Percentiles rank a stretch among this genome's conserved stretches.
Conservation (phyloP, 495 filamentous ascomycete species). For the Chaetomidium leptoderma region DNA sequence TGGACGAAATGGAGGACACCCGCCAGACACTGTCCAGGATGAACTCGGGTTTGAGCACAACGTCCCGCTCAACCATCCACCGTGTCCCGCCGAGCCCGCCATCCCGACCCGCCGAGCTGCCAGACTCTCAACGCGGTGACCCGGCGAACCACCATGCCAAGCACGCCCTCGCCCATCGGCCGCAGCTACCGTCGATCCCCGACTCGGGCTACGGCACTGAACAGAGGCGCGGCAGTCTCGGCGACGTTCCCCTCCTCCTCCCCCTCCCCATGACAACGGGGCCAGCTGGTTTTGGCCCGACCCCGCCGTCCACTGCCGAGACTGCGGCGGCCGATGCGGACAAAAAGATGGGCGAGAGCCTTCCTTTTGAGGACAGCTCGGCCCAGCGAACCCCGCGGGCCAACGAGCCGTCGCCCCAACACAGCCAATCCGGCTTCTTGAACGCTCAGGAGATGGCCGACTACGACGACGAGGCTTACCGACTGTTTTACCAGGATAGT, state of each 20-base stretch:
- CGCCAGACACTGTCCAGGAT: slow-evolving; percentile 26
- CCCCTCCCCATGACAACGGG: not conserved
- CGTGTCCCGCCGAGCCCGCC: slow-evolving; percentile 31
- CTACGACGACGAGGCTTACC: not conserved
- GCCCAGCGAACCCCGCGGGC: not conserved
- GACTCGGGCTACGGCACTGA: slow-evolving; percentile 32
- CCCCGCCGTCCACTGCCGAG: not conserved
- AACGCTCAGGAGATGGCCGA: slow-evolving; percentile 2
- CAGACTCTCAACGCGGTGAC: not conserved
- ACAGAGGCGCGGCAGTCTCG: slow-evolving; percentile 23
- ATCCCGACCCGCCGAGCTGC: slow-evolving; percentile 7
- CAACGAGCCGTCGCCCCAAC: not conserved
- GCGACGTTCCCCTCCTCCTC: slow-evolving; percentile 2
- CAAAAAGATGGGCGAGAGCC: not conserved
- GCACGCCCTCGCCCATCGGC: slow-evolving; percentile 3
- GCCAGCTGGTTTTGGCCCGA: too few relatives aligned
- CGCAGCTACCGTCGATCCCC: slow-evolving; percentile 19
- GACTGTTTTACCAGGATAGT: not conserved
- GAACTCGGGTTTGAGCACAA: slow-evolving; percentile 24
- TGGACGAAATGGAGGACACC: slow-evolving; percentile 31
- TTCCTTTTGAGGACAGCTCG: not conserved
- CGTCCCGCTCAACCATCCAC: slow-evolving; percentile 28
- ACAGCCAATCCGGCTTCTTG: slow-evolving; percentile 1
- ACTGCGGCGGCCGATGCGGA: not conserved
- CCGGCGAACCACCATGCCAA: not conserved